Conservation (phyloP, 78 protist species). For the Dictyostelium brefeldianum region DNA sequence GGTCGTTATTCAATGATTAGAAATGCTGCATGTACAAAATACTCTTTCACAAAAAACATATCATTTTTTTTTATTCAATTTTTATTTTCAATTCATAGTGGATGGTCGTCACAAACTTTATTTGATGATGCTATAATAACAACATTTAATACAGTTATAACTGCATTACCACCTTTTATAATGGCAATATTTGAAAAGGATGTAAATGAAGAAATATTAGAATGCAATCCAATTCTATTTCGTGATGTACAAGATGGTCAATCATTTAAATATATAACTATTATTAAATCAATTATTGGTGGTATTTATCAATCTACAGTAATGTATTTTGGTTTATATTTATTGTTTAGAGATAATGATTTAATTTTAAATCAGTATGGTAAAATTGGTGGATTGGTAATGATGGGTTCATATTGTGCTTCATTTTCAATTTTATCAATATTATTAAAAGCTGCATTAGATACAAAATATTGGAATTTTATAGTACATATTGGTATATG, state of each 20-base stretch:
- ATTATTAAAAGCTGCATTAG: slow-evolving; percentile 11
- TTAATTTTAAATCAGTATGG: slow-evolving; percentile 14
- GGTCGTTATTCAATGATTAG: slow-evolving; percentile 90
- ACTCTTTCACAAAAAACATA: slow-evolving; percentile 92
- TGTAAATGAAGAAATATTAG: slow-evolving; percentile 26
- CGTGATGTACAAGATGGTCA: slow-evolving; percentile 36
- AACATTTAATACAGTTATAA: slow-evolving; percentile 86
- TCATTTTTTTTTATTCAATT: slow-evolving; percentile 75
- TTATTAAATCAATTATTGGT: background rate
- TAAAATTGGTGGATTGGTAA: slow-evolving; percentile 14
- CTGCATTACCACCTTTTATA: slow-evolving; percentile 84
- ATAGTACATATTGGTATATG: slow-evolving; percentile 17
- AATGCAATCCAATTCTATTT: slow-evolving; percentile 42
- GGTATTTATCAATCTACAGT: slow-evolving; percentile 72
- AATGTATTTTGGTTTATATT: slow-evolving; percentile 12
- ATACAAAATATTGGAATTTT: slow-evolving; percentile 15
- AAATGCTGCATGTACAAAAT: slow-evolving; percentile 76
- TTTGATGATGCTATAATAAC: slow-evolving; percentile 83
- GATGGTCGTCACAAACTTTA: slow-evolving; percentile 81
- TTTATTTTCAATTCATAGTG: slow-evolving; percentile 71
- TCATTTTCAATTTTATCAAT: slow-evolving; percentile 17
- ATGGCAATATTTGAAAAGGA: slow-evolving; percentile 70
- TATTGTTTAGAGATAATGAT: background rate
- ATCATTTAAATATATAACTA: slow-evolving; percentile 20
- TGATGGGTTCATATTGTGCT: slow-evolving; percentile 18